Percentiles rank a stretch among this genome's conserved stretches.
Conservation (phyloP, 2,329 filamentous ascomycete species). For the Trichoderma atrobrunneum region DNA sequence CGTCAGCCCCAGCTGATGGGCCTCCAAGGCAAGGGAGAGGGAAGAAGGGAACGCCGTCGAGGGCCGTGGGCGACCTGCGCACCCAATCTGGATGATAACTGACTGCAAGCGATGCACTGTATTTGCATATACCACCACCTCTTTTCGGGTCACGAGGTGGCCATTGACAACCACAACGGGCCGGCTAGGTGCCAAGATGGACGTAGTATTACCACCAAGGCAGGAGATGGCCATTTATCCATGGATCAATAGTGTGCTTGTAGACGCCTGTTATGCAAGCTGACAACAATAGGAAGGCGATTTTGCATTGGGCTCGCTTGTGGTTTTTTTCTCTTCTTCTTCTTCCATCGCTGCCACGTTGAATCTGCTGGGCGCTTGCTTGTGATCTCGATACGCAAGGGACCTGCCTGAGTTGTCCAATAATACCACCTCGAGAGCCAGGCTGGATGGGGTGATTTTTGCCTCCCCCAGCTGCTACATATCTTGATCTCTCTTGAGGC, state of each 20-base stretch:
- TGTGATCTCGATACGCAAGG: constrained; percentile 16
- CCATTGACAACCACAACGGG: background rate
- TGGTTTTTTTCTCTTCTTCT: background rate
- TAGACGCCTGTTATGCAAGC: constrained; percentile 4
- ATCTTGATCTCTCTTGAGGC: constrained; percentile 7
- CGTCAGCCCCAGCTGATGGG: constrained; percentile 13
- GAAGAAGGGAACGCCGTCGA: background rate
- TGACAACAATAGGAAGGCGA: background rate
- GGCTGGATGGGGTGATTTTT: background rate
- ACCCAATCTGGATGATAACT: background rate
- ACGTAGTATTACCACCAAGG: background rate
- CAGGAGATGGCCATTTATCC: background rate
- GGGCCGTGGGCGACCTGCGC: background rate
- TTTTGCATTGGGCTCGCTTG: background rate
- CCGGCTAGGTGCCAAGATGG: background rate
- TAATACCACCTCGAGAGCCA: background rate
- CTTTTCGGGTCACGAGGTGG: background rate
- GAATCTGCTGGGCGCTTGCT: background rate
- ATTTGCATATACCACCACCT: background rate
- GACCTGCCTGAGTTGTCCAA: background rate
- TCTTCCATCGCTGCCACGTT: constrained; percentile 2
- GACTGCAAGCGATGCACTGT: background rate
- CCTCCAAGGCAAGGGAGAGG: background rate
- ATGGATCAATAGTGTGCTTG: constrained; percentile 8
- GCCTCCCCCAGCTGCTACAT: background rate